Evolutionary conservation across 352 stramenopile genomes (phyloP), one percentile per base, ranked within the genome.

Genomic region (Pythium pyrilobum): DNA sequence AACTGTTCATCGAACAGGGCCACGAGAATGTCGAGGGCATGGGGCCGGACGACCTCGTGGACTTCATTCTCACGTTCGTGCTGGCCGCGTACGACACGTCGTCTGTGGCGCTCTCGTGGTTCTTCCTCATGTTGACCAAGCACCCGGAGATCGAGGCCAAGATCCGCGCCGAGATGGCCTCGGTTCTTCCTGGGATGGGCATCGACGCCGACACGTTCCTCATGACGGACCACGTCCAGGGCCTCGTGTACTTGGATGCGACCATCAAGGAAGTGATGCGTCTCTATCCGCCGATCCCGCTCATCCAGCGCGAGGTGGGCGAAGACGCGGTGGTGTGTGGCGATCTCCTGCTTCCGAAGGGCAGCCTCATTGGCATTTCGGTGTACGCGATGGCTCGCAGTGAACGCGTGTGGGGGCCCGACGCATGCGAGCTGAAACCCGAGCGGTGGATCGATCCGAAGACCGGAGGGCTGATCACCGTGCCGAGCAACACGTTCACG

Each of bases 1-100:
- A 58, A 31, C 28, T 58, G 39, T 44, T 58, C 32, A 15, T 60
- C 12, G 40, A 59, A 23, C 40, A 59, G 18, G 45, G 52, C 41
- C 40, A 21, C 0, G 41, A 66, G 42, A 57, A 41, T 10, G 39
- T 29, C 9, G 62, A 50, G 13, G 64, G 56, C 3, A 18, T 80
- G 31, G 59, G 74, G 15, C 62, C 68, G 13, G 78, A 71, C 40
- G 80, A 79, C 43, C 64, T 94, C 18, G 49, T 76, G 10, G 77
- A 92, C 27, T 60, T 95, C 25, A 70, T 81, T 9, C 67, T 92
- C 12, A 66, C 66, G 7, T 72, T 93, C 44, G 56, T 95, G 27
- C 47, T 83, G 18, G 84, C 78, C 21, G 84, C 82, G 8, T 69
- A 78, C 34, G 84, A 92, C 50, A 94, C 76, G 2, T 92, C 82